A percentile compares a stretch with the other conserved stretches of the same genome.
phyloP scores from a whole-genome alignment of 2,329 filamentous ascomycete species.

The Claviceps pazoutovae region DNA sequence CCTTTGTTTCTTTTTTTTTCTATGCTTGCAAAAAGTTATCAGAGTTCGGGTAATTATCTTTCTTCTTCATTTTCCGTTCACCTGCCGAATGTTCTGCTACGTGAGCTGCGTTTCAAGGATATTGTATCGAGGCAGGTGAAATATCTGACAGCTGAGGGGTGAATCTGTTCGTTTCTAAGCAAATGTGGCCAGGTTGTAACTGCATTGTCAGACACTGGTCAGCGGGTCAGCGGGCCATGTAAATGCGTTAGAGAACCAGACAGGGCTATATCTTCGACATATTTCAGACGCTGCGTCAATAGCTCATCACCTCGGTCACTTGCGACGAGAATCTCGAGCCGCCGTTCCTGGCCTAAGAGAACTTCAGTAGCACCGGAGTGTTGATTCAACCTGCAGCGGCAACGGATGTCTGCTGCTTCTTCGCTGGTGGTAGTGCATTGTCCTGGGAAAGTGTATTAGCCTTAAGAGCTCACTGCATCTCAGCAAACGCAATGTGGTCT shows the following conservation, averaged over 20 bases:
- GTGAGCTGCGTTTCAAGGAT: background rate
- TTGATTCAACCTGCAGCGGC: slow-evolving; percentile 23
- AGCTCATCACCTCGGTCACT: background rate
- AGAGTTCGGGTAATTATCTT: background rate
- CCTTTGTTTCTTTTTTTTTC: no score
- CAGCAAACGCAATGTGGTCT: slow-evolving; percentile 3
- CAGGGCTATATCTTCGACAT: slow-evolving; percentile 2
- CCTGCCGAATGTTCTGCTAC: background rate
- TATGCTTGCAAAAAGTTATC: background rate
- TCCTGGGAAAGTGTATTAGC: slow-evolving; percentile 20
- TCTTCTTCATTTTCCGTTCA: background rate
- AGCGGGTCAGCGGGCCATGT: slow-evolving; percentile 4
- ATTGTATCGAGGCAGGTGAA: background rate
- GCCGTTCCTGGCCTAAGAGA: background rate
- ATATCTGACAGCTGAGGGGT: background rate
- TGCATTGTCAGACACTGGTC: slow-evolving; percentile 4
- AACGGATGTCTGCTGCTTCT: slow-evolving; percentile 28
- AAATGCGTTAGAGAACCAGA: slow-evolving; percentile 1
- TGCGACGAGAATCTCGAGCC: background rate
- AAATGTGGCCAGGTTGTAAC: slow-evolving; percentile 1
- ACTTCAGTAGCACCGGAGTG: background rate
- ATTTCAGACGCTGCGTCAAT: background rate
- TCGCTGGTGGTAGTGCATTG: slow-evolving; percentile 24
- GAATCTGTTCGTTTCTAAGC: background rate
- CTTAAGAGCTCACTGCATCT: slow-evolving; percentile 5